Base-by-base conservation (phyloP, 2,329 filamentous ascomycete genomes). In the Exophiala xenobiotica region DNA sequence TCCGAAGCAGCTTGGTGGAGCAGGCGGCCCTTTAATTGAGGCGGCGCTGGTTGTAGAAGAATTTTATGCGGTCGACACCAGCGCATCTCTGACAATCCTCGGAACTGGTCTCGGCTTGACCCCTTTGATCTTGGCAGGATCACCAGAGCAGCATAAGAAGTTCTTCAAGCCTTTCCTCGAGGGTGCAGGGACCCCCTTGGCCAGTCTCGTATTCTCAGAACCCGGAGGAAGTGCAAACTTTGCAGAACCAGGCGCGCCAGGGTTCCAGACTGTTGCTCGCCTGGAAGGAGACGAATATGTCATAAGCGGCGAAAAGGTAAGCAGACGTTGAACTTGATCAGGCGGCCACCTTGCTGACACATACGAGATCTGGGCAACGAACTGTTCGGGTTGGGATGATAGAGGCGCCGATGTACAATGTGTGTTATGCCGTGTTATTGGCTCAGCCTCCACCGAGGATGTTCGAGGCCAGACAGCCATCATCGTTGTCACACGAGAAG, bases 31-130 rank as follows among this genome's bases (percentile, higher is more conserved):
- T 6, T 65, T 81, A 0, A 50, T 78, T 5, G 76, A 80, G 45
- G 70, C 75, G 1, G 71, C 75, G 0, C 70, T 81, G 33, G 56
- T 78, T 11, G 71, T 79, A 0, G 78, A 81, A 57, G 78, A 81
- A 54, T 69, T 78, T 51, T 80, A 77, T 57, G 67, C 74, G 1
- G 71, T 76, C 27, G 79, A 82, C 53, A 72, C 74, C 0, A 73
- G 72, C 12, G 69, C 73, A 0, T 69, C 75, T 0, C 58, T 81
- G 14, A 80, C 76, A 0, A 72, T 81, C 12, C 71, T 80, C 31
- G 76, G 69, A 0, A 81, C 76, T 1, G 77, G 74, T 0, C 63
- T 82, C 2, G 79, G 78, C 0, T 60, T 82, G 24, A 76, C 71
- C 1, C 78, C 79, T 1, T 61, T 82, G 26, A 71, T 76, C 44